Conservation (phyloP, 441 rosid genomes). For the Pelargonium australe region DNA sequence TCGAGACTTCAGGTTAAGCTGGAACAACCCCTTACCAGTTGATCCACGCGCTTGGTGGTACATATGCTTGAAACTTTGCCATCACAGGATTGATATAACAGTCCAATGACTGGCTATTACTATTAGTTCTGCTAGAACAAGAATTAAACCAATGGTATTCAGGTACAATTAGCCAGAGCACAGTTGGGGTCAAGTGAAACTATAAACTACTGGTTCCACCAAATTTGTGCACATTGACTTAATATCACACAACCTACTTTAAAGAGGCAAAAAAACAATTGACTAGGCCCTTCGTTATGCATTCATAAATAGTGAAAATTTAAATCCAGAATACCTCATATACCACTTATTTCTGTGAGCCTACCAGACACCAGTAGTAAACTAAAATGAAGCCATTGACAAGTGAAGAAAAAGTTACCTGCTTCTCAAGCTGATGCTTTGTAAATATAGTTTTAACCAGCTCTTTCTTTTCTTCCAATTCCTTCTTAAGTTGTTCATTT, state of each 20-base stretch:
- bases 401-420: conserved; percentile 43
- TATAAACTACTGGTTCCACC: neutral
- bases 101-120: neutral
- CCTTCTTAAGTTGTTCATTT: conserved; percentile 70
- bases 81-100: neutral
- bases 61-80: neutral
- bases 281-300: neutral
- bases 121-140: neutral
- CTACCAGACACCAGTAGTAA: neutral
- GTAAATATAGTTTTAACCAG: conserved; percentile 57
- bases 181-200: neutral
- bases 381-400: neutral
- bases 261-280: neutral
- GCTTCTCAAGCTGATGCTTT: conserved; percentile 92
- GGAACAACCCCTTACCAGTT: too few species aligned
- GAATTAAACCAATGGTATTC: neutral
- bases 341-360: neutral
- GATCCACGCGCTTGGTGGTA: too few species aligned
- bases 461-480: conserved; percentile 72
- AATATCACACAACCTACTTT: neutral
- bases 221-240: neutral
- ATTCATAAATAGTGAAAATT: too few species aligned
- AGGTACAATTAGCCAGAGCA: neutral
- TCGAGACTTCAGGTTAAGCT: too few species aligned
- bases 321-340: neutral